phyloP scores from a whole-genome alignment of 176 grass and related monocot genomes.

The Leersia perrieri region DNA sequence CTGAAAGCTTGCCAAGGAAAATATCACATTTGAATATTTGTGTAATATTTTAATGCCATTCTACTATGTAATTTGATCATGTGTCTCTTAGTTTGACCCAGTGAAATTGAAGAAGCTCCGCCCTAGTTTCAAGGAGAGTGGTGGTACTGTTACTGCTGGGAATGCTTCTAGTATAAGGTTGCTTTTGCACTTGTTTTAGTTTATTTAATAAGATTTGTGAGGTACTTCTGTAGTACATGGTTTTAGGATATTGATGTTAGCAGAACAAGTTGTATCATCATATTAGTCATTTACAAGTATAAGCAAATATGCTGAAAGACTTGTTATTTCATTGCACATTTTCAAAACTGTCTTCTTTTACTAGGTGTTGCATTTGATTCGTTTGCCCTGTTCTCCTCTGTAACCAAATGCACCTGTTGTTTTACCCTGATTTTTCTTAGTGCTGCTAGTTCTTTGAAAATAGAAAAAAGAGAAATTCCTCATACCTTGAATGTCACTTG shows the following conservation, averaged over 20 bases:
- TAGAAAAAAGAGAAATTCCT: not conserved
- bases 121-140: slow-evolving; percentile 92
- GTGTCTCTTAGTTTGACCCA: slow-evolving; percentile 73
- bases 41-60: not conserved
- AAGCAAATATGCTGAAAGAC: not conserved
- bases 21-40: not conserved
- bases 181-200: not conserved
- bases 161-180: slow-evolving; percentile 92
- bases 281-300: not conserved
- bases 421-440: not conserved
- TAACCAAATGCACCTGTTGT: not conserved
- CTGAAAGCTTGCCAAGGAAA: not conserved
- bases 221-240: not conserved
- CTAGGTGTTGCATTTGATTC: not conserved
- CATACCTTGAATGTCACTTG: not conserved
- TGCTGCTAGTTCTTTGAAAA: not conserved
- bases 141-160: slow-evolving; percentile 84
- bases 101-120: slow-evolving; percentile 83
- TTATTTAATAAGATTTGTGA: not conserved
- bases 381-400: not conserved
- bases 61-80: not conserved
- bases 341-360: not conserved
- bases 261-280: not conserved
- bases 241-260: not conserved
- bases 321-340: not conserved